Conservation (phyloP, 495 filamentous ascomycete species). For the Annulohypoxylon stygium region DNA sequence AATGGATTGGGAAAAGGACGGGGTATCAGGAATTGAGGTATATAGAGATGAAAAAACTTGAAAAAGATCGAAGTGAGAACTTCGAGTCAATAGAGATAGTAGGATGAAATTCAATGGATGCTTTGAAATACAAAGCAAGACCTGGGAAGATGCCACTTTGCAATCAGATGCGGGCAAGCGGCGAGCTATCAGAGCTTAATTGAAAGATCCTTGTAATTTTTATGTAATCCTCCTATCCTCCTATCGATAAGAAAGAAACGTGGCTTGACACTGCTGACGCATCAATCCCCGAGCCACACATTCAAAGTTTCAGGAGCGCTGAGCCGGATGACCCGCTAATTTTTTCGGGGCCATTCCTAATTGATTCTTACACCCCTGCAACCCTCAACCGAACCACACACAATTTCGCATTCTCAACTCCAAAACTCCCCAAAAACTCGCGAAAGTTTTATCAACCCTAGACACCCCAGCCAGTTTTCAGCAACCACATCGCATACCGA, state of each 20-base stretch:
- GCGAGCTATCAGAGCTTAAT: conserved; percentile 31
- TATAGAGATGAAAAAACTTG: not conserved
- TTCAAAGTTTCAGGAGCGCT: not conserved
- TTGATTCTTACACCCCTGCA: conserved; percentile 28
- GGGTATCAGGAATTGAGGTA: conserved; percentile 6
- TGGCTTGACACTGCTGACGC: not conserved
- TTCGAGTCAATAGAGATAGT: conserved; percentile 13
- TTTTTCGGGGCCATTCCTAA: conserved; percentile 23
- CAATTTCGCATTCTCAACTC: conserved; percentile 41
- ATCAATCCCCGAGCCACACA: not conserved
- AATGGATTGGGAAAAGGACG: not conserved
- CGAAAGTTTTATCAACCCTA: conserved; percentile 31
- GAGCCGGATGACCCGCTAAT: conserved; percentile 2
- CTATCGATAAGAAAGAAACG: conserved; percentile 39
- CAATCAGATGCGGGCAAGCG: conserved; percentile 31
- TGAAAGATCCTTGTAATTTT: conserved; percentile 31
- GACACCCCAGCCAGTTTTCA: conserved; percentile 26
- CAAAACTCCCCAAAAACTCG: conserved; percentile 38
- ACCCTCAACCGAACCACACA: conserved; percentile 45
- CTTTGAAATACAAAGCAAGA: conserved; percentile 46
- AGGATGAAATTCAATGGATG: conserved; percentile 25
- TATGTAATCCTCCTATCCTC: not conserved
- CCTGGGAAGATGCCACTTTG: conserved; percentile 47
- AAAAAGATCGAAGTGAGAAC: conserved; percentile 4
- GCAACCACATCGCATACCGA: conserved; percentile 32